Percentiles rank a stretch among this genome's conserved stretches.
Conservation (phyloP, 1,139 yeast species). For the Pichia sp. region DNA sequence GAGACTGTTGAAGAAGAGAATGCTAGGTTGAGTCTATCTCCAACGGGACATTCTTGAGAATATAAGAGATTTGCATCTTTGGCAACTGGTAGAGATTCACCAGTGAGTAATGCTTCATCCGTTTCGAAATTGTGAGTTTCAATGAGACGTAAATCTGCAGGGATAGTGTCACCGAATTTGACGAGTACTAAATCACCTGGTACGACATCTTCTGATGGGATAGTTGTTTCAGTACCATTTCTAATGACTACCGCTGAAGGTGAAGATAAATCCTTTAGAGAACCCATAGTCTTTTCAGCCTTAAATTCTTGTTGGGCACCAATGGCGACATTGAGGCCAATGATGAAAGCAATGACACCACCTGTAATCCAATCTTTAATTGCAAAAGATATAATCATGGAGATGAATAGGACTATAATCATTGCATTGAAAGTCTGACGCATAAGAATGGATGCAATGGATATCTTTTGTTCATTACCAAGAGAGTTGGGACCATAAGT, state of each 20-base stretch:
- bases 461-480: slow-evolving; percentile 55
- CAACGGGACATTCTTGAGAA: slow-evolving; percentile 49
- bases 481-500: slow-evolving; percentile 48
- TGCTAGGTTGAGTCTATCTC: slow-evolving; percentile 71
- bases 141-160: slow-evolving; percentile 65
- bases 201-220: slow-evolving; percentile 63
- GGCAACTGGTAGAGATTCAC: slow-evolving; percentile 71
- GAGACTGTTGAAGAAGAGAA: slow-evolving; percentile 65
- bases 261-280: slow-evolving; percentile 59
- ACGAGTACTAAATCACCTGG: slow-evolving; percentile 70
- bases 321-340: slow-evolving; percentile 55
- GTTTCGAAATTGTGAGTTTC: slow-evolving; percentile 65
- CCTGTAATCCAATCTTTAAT: slow-evolving; percentile 78
- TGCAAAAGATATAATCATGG: slow-evolving; percentile 71
- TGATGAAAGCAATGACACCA: slow-evolving; percentile 72
- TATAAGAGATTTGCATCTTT: slow-evolving; percentile 44
- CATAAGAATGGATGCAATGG: slow-evolving; percentile 50
- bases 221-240: slow-evolving; percentile 50
- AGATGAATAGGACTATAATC: slow-evolving; percentile 66
- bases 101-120: slow-evolving; percentile 75
- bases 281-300: slow-evolving; percentile 79
- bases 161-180: slow-evolving; percentile 71
- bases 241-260: slow-evolving; percentile 69
- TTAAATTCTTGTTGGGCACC: slow-evolving; percentile 51
- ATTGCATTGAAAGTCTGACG: slow-evolving; percentile 76